These are phyloP conservation scores for Coniochaeta ligniaria DNA, from an alignment of 2,329 filamentous ascomycete species.

Conservation along the genomic window DNA sequence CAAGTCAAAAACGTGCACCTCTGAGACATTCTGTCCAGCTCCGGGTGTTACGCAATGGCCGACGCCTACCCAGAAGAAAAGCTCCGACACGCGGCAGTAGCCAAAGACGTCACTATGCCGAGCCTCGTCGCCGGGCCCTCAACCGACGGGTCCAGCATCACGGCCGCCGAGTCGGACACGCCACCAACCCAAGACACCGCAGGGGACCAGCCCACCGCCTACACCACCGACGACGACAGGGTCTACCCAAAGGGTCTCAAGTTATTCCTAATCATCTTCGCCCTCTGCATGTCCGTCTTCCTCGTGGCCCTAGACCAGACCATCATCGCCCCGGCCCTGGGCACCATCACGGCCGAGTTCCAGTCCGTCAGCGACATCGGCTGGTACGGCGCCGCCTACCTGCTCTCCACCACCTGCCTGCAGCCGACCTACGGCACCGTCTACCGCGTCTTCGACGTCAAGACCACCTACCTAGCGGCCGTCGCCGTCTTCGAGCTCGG, in stretches of 20 bases:
- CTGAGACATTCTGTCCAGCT: neutral
- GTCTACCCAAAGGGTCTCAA: slow-evolving; percentile 32
- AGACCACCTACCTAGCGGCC: slow-evolving; percentile 33
- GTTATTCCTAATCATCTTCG: slow-evolving; percentile 32
- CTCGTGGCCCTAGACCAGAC: slow-evolving; percentile 44
- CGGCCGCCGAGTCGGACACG: slow-evolving; percentile 1
- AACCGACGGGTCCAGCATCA: neutral
- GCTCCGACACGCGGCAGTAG: neutral
- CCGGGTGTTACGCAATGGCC: neutral
- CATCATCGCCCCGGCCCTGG: slow-evolving; percentile 44
- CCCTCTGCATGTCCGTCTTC: slow-evolving; percentile 39
- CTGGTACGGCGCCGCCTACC: slow-evolving; percentile 44
- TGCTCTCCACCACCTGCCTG: slow-evolving; percentile 40
- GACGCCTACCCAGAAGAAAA: neutral
- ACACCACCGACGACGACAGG: slow-evolving; percentile 8
- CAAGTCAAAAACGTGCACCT: too few species aligned
- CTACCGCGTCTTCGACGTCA: slow-evolving; percentile 43
- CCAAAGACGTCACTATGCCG: neutral
- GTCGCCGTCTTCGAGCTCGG: slow-evolving; percentile 24
- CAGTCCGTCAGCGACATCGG: slow-evolving; percentile 39
- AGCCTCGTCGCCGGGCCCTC: neutral
- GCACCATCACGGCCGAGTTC: slow-evolving; percentile 41
- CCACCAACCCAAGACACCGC: neutral
- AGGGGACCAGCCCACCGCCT: neutral
- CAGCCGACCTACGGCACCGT: slow-evolving; percentile 42